Evolutionary conservation across 2,329 filamentous ascomycete species (phyloP), one percentile per base, ranked within the genome.

Genomic region (Penicillium rolfsii): DNA sequence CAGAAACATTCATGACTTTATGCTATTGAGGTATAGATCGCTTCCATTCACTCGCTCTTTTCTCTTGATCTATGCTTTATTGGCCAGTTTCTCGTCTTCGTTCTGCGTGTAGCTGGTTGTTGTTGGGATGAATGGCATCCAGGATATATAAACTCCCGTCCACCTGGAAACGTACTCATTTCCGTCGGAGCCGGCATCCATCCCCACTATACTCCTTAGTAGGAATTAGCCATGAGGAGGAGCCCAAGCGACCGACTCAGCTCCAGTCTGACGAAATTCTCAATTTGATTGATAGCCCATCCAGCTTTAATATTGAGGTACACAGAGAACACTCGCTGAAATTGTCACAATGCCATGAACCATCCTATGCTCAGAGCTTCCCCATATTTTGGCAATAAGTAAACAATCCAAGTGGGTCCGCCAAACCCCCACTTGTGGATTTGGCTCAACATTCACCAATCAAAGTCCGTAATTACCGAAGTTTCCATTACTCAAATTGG

Each of bases 311-410:
- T 11, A 28, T 46, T 2, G 6, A 22, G 19, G 19, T 22, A 26
- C 28, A 12, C 28, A 3, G 12, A 46, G 11, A 8, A n/a, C 14
- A 43, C 40, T 19, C 19, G 11, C 9, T 33, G 30, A 11, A 43
- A 4, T 28, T 26, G 22, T 3, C 41, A 9, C 16, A 12, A 14
- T 45, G 24, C 24, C 41, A 26, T 1, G 24, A 22, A 11, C 12
- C 26, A 9, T 7, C 24, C 22, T 8, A 6, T 2, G 26, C 43
- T 24, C 7, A 11, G n/a, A 49, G 46, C 46, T 50, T 33, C 46
- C 46, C 46, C 28, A 50, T 50, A 35, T 35, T 50, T 50, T 16
- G 46, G 28, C 35, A 35, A 33, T 35, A 35, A n/a, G 46, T 50
- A 50, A 35, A 35, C 46, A 50, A 35, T 49, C 26, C 8, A 50